phyloP scores from a whole-genome alignment of 2,329 filamentous ascomycete genomes.

The Apiospora arundinis region DNA sequence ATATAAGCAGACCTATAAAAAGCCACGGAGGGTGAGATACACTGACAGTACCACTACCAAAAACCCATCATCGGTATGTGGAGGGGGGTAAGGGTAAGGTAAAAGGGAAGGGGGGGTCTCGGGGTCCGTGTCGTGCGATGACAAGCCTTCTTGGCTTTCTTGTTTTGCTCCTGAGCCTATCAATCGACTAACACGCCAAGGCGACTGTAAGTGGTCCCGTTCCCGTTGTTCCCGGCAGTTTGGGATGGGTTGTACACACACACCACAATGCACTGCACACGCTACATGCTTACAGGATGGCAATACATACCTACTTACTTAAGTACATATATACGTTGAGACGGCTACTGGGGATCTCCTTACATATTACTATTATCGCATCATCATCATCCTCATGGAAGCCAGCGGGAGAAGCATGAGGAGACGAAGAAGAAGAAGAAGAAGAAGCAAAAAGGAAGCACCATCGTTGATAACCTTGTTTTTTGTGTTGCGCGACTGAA shows the following conservation, averaged over 20 bases:
- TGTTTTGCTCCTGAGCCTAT: constrained; percentile 3
- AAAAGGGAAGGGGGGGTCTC: neutral
- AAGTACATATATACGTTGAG: too few species aligned
- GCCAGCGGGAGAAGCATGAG: neutral
- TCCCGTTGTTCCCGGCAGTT: constrained; percentile 17
- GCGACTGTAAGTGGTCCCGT: neutral
- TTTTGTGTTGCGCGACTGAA: neutral
- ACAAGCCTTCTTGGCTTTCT: constrained; percentile 13
- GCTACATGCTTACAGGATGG: constrained; percentile 2
- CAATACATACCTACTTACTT: neutral
- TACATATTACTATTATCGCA: neutral
- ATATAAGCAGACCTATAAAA: constrained; percentile 12
- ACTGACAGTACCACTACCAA: neutral
- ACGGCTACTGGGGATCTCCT: neutral
- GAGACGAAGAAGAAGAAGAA: neutral
- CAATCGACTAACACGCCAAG: neutral
- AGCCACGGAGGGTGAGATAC: constrained; percentile 13
- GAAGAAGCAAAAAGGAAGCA: neutral
- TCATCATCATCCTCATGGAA: neutral
- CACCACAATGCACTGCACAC: neutral
- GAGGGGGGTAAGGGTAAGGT: neutral
- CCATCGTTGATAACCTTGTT: neutral
- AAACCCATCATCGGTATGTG: constrained; percentile 14
- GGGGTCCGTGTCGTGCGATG: constrained; percentile 16
- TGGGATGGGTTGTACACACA: constrained; percentile 8